These are phyloP conservation scores for Nemophila menziesii DNA, from an alignment of 257 asterid genomes.

Conservation along the genomic window DNA sequence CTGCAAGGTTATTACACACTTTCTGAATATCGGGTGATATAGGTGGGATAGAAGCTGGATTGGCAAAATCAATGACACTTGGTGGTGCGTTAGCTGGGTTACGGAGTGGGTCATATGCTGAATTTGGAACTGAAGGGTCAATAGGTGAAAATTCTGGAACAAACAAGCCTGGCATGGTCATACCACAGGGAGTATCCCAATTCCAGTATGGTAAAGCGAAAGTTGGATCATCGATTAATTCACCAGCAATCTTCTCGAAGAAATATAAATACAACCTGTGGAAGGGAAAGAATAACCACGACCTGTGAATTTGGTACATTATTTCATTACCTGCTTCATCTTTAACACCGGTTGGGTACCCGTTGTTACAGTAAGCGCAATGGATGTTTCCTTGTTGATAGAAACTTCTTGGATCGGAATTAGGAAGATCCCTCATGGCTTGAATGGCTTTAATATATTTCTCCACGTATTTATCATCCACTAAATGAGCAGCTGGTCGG, in stretches of 20 bases:
- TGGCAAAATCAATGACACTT: constrained; percentile 36
- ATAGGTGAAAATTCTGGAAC: constrained; percentile 33
- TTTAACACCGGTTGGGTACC: constrained; percentile 35
- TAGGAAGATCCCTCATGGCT: constrained; percentile 61
- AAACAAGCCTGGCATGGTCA: constrained; percentile 48
- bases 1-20: constrained; percentile 26
- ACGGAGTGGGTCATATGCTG: constrained; percentile 11
- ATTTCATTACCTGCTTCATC: constrained; percentile 56
- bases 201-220: constrained; percentile 78
- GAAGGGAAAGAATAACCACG: constrained; percentile 70
- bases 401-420: constrained; percentile 69
- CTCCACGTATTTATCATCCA: constrained; percentile 30
- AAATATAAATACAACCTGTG: constrained; percentile 65
- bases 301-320: constrained; percentile 60
- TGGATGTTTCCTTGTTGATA: constrained; percentile 67
- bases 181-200: constrained; percentile 63
- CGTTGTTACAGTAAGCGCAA: constrained; percentile 61
- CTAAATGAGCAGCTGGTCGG: constrained; percentile 73
- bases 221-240: constrained; percentile 49
- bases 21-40: constrained; percentile 12
- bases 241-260: constrained; percentile 57
- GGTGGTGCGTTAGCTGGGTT: constrained; percentile 50
- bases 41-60: constrained; percentile 12
- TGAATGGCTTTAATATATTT: constrained; percentile 46
- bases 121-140: background rate